phyloP scores from a whole-genome alignment of 2,329 filamentous ascomycete genomes.

The Cucurbitaria berberidis region DNA sequence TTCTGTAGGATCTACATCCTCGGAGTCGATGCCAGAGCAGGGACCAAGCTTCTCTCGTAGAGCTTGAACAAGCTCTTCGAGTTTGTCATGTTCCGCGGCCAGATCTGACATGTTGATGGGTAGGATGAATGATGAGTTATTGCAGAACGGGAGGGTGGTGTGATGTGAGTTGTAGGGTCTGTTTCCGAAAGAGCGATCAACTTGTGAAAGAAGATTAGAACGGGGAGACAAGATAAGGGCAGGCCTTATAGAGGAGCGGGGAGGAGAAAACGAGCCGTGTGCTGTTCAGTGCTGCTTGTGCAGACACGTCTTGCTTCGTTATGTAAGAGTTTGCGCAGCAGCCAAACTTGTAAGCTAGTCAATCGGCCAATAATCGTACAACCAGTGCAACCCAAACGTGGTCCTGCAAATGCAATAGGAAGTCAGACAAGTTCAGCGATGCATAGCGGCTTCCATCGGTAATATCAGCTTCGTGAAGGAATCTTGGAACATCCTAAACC shows the following conservation, averaged over 20 bases:
- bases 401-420: conserved; percentile 3
- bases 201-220: not conserved
- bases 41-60: conserved; percentile 78
- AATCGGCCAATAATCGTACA: conserved; percentile 14
- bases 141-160: not conserved
- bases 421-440: conserved; percentile 9
- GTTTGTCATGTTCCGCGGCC: conserved; percentile 47
- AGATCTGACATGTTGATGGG: conserved; percentile 28
- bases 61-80: conserved; percentile 74
- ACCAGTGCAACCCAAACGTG: conserved; percentile 11
- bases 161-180: not conserved
- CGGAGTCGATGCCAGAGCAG: conserved; percentile 80
- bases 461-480: conserved; percentile 19
- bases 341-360: conserved; percentile 23
- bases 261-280: conserved; percentile 13
- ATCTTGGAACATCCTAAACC: conserved; percentile 2
- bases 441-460: conserved; percentile 33
- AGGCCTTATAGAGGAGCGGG: conserved; percentile 16
- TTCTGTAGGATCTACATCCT: conserved; percentile 76
- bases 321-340: conserved; percentile 35
- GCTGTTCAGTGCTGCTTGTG: conserved; percentile 9
- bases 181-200: not conserved
- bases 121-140: not conserved
- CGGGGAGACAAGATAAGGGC: conserved; percentile 7
- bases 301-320: conserved; percentile 23